Evolutionary conservation across 2,329 filamentous ascomycete genomes (phyloP), one percentile per base, ranked within the genome.

Genomic region (Pseudocercospora musae): DNA sequence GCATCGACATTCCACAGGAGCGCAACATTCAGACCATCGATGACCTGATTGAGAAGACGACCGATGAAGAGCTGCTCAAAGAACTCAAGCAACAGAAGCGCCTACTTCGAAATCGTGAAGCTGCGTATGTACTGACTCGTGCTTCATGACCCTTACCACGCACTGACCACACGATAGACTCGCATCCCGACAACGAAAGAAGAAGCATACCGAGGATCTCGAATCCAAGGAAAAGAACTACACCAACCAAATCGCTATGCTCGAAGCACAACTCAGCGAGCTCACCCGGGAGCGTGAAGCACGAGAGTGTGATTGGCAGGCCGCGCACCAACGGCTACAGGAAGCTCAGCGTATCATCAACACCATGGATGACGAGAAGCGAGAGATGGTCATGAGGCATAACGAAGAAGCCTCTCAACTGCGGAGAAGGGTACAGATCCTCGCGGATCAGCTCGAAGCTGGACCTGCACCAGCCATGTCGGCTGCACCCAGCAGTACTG

Each of bases 61-160:
- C 87, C 60, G 89, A 96, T 76, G 94, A 98, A 73, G 88, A 95
- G 68, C 89, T 96, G 81, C 90, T 96, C 81, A 98, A 96, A 84
- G 93, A 98, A 80, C 84, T 99, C 73, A 99, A 99, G 85, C 92
- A 96, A 77, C 95, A 97, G 78, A 98, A 98, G 84, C 89, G 95
- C 64, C 83, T 99, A 65, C 83, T 99, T 66, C 87, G 95, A 73
- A 99, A 99, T 80, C 88, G 95, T 73, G 94, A 98, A 81, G 95
- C 95, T 78, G 95, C 95, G 92, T 96, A 87, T 73, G 81, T 80
- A 69, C 50, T 27, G 31, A 44, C 46, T 61, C 49, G n/a, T 69
- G 62, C 57, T 1, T 31, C 50, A 21, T 25, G 9, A 20, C 49
- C 4, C 21, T 15, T 40, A 40, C 27, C 27, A 15, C 29, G 29